phyloP scores from a whole-genome alignment of 495 filamentous ascomycete genomes.

The Tricharina praecox region DNA sequence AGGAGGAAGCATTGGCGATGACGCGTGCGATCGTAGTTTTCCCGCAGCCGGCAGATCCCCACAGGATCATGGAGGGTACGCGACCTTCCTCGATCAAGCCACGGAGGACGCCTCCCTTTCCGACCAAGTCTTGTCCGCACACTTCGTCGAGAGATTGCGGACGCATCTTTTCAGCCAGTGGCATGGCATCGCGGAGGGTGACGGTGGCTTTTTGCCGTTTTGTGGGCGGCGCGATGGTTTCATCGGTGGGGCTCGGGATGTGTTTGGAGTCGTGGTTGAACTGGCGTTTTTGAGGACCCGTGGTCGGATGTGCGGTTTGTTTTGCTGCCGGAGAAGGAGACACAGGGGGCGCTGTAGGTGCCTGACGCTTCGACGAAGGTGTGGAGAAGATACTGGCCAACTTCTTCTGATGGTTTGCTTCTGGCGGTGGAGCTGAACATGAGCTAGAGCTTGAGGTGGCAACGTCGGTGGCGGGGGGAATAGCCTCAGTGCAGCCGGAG shows the following conservation, averaged over 20 bases:
- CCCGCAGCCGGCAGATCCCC: constrained; percentile 81
- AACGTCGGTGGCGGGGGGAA: constrained; percentile 2
- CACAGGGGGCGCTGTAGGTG: not conserved
- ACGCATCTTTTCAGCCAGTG: constrained; percentile 86
- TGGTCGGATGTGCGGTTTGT: constrained; percentile 9
- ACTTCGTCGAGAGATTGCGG: constrained; percentile 71
- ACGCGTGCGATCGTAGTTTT: constrained; percentile 96
- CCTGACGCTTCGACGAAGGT: not conserved
- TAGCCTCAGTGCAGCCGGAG: constrained; percentile 48
- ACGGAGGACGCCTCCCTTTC: constrained; percentile 63
- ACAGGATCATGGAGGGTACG: constrained; percentile 88
- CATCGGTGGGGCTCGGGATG: constrained; percentile 9
- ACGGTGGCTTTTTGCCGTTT: constrained; percentile 40
- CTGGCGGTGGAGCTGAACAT: not conserved
- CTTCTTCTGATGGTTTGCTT: constrained; percentile 7
- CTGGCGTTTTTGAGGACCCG: not conserved
- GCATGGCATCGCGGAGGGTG: constrained; percentile 50
- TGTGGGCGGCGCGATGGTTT: constrained; percentile 31
- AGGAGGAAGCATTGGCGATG: constrained; percentile 62
- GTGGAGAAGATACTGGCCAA: no score
- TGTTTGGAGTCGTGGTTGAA: not conserved
- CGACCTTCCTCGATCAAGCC: constrained; percentile 76
- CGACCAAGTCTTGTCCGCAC: constrained; percentile 81
- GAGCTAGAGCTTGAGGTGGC: no score
- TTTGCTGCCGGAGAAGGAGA: not conserved